These are phyloP conservation scores for Trichoderma arundinaceum DNA, from an alignment of 2,329 filamentous ascomycete genomes.

Conservation along the genomic window DNA sequence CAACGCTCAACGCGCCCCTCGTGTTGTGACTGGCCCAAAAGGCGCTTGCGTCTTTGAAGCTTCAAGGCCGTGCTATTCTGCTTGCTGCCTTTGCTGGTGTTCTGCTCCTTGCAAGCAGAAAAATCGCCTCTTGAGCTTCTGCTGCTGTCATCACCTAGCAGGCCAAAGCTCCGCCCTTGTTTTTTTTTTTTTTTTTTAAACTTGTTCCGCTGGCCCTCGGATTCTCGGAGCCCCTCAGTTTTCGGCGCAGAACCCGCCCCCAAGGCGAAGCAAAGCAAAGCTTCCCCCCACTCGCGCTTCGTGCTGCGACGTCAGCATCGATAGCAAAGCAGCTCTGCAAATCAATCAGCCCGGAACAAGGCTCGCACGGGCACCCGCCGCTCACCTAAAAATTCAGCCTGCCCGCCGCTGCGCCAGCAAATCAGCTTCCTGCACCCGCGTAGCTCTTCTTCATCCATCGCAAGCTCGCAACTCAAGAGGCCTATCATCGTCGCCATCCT, in stretches of 20 bases:
- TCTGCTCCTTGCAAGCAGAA: neutral
- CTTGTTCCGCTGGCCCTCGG: slow-evolving; percentile 15
- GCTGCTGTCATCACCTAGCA: neutral
- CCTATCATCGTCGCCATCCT: slow-evolving; percentile 59
- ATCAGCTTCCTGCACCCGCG: slow-evolving; percentile 55
- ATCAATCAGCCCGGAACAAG: slow-evolving; percentile 12
- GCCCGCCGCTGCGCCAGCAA: slow-evolving; percentile 50
- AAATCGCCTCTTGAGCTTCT: no score
- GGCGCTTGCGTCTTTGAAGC: no score
- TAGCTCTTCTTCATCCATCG: slow-evolving; percentile 44
- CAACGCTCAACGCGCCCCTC: neutral
- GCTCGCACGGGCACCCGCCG: slow-evolving; percentile 26
- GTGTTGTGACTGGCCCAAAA: neutral
- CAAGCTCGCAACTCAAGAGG: slow-evolving; percentile 48
- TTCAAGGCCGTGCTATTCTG: no score
- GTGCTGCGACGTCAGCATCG: slow-evolving; percentile 25
- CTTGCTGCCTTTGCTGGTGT: no score
- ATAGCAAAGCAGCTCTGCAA: neutral
- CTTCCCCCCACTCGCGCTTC: slow-evolving; percentile 7
- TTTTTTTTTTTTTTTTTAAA: neutral
- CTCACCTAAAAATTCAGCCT: slow-evolving; percentile 37
- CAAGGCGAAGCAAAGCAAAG: slow-evolving; percentile 2
- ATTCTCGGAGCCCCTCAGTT: slow-evolving; percentile 25
- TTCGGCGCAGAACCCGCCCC: slow-evolving; percentile 14
- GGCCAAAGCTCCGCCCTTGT: neutral